Evolutionary conservation across 2,329 filamentous ascomycete genomes (phyloP), one percentile per base, ranked within the genome.

Genomic region (Scolecobasidium constrictum): DNA sequence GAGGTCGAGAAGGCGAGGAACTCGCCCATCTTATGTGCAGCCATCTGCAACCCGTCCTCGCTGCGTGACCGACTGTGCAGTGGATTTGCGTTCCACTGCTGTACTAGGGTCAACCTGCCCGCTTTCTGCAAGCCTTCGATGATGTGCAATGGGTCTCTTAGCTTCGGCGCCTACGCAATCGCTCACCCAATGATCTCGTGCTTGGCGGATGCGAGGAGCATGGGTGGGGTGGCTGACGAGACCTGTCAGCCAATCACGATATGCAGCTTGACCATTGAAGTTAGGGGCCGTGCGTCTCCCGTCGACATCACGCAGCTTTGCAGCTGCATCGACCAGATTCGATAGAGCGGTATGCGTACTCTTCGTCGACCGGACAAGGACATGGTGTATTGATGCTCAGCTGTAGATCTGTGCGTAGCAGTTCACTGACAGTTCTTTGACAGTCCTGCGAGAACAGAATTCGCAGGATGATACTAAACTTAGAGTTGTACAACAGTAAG

Each of bases 21-120:
- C 18, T 22, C 9, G 35, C 18, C 11, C 36, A 33, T 39, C 42
- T 44, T 44, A 44, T 44, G 42, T 39, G 34, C 34, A 15, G 31
- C 13, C 26, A 31, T 9, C 26, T n/a, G 26, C n/a, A 7, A n/a
- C n/a, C 26, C 26, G 26, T n/a, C n/a, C 9, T 7, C n/a, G 26
- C 26, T 31, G 26, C 26, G 26, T 31, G 26, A 31, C 26, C 26
- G 26, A 31, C 26, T 31, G 9, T 31, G 26, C 26, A 9, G 9
- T 31, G 26, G 9, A n/a, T n/a, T n/a, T n/a, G n/a, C n/a, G n/a
- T n/a, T n/a, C n/a, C n/a, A n/a, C n/a, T n/a, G n/a, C n/a, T n/a
- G n/a, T n/a, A n/a, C n/a, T n/a, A 9, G 26, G 26, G 26, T 31
- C 26, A n/a, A 31, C n/a, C 26, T 9, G 26, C 9, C 26, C 26